These are phyloP conservation scores for Aspergillus alliaceus DNA, from an alignment of 2,329 filamentous ascomycete species.

Conservation along the genomic window DNA sequence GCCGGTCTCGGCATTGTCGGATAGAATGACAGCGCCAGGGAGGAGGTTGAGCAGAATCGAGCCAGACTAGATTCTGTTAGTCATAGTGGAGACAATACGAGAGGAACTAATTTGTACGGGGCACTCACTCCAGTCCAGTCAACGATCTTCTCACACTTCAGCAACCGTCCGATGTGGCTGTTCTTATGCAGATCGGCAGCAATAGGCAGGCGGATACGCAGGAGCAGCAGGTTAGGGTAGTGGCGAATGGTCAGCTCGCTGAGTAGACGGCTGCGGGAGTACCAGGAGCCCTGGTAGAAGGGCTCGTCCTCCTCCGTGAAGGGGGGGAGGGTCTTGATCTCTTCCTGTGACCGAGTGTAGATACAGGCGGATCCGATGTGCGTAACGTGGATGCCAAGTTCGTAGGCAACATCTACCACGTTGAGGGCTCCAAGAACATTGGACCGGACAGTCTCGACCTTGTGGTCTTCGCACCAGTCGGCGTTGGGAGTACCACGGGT, in stretches of 20 bases:
- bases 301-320: slow-evolving; percentile 4
- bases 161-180: too few relatives aligned
- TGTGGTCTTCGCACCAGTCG: slow-evolving; percentile 6
- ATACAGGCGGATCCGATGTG: slow-evolving; percentile 5
- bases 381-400: background rate
- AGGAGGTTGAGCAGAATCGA: background rate
- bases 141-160: too few relatives aligned
- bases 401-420: slow-evolving; percentile 1
- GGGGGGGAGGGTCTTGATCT: too few relatives aligned
- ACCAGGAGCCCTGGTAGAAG: background rate
- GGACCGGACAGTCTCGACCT: slow-evolving; percentile 1
- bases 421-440: slow-evolving; percentile 2
- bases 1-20: background rate
- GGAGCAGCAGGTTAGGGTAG: background rate
- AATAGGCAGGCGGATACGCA: background rate
- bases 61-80: background rate
- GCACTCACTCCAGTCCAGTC: background rate
- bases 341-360: background rate
- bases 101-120: background rate
- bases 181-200: slow-evolving; percentile 1
- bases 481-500: slow-evolving; percentile 1
- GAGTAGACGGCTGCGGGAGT: slow-evolving; percentile 2
- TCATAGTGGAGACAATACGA: too few relatives aligned
- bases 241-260: too few relatives aligned
- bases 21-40: background rate